These are phyloP conservation scores for Colletotrichum sp. DNA, from an alignment of 2,329 filamentous ascomycete genomes.

Conservation along the genomic window DNA sequence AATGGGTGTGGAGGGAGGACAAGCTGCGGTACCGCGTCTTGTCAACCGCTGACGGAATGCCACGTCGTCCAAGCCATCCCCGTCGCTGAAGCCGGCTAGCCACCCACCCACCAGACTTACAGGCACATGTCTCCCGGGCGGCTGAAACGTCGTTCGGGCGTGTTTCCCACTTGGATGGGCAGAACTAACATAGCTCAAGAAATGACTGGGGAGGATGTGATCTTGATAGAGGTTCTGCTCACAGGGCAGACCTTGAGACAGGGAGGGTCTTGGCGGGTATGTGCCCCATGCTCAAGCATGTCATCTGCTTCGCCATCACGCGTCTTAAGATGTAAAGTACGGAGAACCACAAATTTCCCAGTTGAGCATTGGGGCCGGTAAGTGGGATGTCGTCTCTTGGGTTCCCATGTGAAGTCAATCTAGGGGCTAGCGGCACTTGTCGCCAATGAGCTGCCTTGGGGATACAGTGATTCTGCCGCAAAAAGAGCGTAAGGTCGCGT, in stretches of 20 bases:
- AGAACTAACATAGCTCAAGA: neutral
- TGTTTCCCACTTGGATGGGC: neutral
- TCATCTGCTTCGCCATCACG: neutral
- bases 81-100: neutral
- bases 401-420: neutral
- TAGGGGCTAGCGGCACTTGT: neutral
- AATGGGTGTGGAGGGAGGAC: neutral
- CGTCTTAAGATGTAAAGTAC: neutral
- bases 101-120: neutral
- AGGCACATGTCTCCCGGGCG: neutral
- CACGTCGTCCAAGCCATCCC: constrained; percentile 14
- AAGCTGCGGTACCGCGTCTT: neutral
- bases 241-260: neutral
- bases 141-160: constrained; percentile 1
- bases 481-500: neutral
- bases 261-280: neutral
- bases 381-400: neutral
- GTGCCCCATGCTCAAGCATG: neutral
- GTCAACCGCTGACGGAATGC: neutral
- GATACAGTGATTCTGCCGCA: neutral
- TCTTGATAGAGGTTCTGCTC: neutral
- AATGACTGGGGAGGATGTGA: neutral
- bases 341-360: neutral
- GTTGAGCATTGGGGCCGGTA: neutral
- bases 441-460: neutral